Conservation (phyloP, 106 monocot species). For the Dendrobium nobile region DNA sequence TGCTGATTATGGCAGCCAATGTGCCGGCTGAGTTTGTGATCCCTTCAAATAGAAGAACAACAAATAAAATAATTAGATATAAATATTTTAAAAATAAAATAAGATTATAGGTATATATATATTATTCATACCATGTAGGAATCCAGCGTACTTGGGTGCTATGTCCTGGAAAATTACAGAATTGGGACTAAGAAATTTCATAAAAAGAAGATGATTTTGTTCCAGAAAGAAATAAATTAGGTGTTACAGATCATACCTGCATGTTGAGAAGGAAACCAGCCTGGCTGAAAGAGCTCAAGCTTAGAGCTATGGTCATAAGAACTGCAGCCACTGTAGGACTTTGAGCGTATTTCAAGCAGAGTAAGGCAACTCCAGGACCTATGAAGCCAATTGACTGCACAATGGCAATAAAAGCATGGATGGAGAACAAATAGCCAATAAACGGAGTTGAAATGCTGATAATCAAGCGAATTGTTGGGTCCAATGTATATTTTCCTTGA, state of each 20-base stretch:
- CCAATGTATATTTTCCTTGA: no score
- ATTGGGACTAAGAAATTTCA: not conserved
- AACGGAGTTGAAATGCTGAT: no score
- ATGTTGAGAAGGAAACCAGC: conserved; percentile 89
- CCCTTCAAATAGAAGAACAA: conserved; percentile 23
- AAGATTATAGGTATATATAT: not conserved
- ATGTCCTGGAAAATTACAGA: conserved; percentile 50
- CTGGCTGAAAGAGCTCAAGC: conserved; percentile 94
- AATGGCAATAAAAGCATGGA: not conserved
- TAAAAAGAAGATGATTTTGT: not conserved
- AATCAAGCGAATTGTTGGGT: no score
- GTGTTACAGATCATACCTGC: conserved; percentile 35
- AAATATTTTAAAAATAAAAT: not conserved
- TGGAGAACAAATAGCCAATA: no score
- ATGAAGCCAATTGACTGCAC: conserved; percentile 86
- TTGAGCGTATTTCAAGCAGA: conserved; percentile 63
- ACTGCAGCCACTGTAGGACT: conserved; percentile 58
- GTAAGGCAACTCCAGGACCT: conserved; percentile 60
- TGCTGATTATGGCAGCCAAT: conserved; percentile 79
- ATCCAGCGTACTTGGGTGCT: conserved; percentile 81
- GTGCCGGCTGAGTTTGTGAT: conserved; percentile 73
- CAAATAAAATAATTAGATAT: not conserved
- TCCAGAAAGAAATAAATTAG: not conserved
- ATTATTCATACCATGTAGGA: conserved; percentile 66
- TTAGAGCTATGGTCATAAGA: conserved; percentile 70